Percentiles rank a stretch among this genome's conserved stretches.
Conservation (phyloP, 257 asterid species). For the Henckelia pumila region DNA sequence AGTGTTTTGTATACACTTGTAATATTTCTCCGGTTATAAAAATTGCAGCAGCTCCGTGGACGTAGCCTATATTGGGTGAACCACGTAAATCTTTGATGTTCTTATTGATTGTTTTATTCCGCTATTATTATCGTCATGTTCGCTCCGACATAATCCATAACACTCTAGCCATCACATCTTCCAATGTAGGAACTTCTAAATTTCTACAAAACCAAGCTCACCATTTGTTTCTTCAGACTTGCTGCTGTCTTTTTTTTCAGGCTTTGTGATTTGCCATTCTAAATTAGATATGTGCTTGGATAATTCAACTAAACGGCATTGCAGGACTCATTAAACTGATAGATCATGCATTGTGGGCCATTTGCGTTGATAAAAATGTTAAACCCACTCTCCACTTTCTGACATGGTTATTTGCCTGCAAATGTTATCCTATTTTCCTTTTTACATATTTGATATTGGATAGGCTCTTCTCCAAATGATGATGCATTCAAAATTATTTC, state of each 20-base stretch:
- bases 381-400: background rate
- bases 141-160: too few relatives aligned
- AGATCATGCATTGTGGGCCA: slow-evolving; percentile 13
- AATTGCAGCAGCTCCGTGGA: too few relatives aligned
- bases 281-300: background rate
- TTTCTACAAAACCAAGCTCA: slow-evolving; percentile 13
- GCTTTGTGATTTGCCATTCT: too few relatives aligned
- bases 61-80: too few relatives aligned
- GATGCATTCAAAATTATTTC: slow-evolving; percentile 69
- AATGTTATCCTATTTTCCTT: too few relatives aligned
- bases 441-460: slow-evolving; percentile 20
- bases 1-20: too few relatives aligned
- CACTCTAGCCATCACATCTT: slow-evolving; percentile 5
- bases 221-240: too few relatives aligned
- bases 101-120: too few relatives aligned
- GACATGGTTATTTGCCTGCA: background rate
- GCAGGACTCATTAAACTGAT: slow-evolving; percentile 1
- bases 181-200: slow-evolving; percentile 5
- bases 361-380: slow-evolving; percentile 9
- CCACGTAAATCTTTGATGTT: too few relatives aligned
- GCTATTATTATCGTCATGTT: too few relatives aligned
- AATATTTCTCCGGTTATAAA: too few relatives aligned
- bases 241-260: too few relatives aligned
- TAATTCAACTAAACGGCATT: background rate
- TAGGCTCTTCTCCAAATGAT: slow-evolving; percentile 88